These are phyloP conservation scores for Geranium brycei DNA, from an alignment of 345 rosid species.

Conservation along the genomic window DNA sequence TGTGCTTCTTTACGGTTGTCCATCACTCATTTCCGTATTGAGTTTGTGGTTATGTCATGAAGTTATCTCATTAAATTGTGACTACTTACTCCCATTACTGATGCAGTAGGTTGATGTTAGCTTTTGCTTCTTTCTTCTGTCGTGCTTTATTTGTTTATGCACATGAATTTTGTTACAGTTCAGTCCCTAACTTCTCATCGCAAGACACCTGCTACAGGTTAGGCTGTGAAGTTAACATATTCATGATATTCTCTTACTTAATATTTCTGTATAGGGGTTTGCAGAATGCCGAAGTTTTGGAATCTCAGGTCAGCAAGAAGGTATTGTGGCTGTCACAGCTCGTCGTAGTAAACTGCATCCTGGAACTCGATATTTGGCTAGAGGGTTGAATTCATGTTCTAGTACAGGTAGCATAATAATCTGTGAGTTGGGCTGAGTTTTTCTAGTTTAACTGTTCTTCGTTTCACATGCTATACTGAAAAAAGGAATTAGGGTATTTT, in stretches of 20 bases:
- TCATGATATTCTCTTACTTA: constrained; percentile 38
- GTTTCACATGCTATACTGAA: no score
- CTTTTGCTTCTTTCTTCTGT: no score
- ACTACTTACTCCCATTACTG: background rate
- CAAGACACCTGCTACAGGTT: background rate
- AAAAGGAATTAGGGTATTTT: no score
- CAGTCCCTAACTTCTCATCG: background rate
- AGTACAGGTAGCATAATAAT: constrained; percentile 59
- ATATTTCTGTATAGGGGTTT: constrained; percentile 83
- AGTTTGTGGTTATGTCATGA: background rate
- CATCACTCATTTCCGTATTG: background rate
- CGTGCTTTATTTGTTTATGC: background rate
- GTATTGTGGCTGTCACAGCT: constrained; percentile 78
- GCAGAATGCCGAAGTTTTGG: constrained; percentile 89
- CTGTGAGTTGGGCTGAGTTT: no score
- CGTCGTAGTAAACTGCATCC: constrained; percentile 98
- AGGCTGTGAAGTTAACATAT: constrained; percentile 10
- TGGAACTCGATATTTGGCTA: constrained; percentile 95
- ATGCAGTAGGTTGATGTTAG: background rate
- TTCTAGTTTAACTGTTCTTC: no score
- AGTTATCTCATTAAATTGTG: background rate
- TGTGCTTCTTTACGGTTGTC: no score
- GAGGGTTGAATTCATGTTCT: constrained; percentile 94
- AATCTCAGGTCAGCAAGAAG: constrained; percentile 84
- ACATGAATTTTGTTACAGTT: background rate